A percentile compares a stretch with the other conserved stretches of the same genome.
phyloP scores from a whole-genome alignment of 2,329 filamentous ascomycete genomes.

The Gliomastix tumulicola region DNA sequence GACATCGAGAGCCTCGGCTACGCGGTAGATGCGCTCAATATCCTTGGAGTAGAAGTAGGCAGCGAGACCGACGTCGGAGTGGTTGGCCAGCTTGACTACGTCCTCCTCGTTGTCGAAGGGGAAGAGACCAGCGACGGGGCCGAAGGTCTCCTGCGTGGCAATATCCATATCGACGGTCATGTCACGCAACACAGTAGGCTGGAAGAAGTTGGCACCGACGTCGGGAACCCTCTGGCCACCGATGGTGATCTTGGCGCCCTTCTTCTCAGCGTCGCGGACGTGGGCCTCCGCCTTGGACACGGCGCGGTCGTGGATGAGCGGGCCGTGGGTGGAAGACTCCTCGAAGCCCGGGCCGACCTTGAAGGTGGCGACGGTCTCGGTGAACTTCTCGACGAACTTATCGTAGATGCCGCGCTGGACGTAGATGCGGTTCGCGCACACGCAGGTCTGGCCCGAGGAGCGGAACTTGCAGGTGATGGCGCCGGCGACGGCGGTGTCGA shows the following conservation, averaged over 20 bases:
- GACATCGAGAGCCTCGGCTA: conserved; percentile 67
- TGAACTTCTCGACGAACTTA: conserved; percentile 60
- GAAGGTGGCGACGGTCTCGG: conserved; percentile 66
- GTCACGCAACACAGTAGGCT: conserved; percentile 80
- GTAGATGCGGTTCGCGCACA: conserved; percentile 80
- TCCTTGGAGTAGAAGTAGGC: conserved; percentile 85
- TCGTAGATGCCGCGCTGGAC: conserved; percentile 75
- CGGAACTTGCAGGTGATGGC: conserved; percentile 89
- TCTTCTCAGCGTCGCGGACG: conserved; percentile 69
- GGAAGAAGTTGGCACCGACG: conserved; percentile 79
- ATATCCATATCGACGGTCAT: conserved; percentile 84
- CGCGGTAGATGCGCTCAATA: conserved; percentile 49
- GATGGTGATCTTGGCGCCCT: conserved; percentile 68
- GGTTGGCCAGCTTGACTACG: conserved; percentile 77
- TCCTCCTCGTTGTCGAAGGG: conserved; percentile 84
- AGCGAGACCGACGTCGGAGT: conserved; percentile 77
- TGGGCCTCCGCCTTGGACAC: conserved; percentile 73
- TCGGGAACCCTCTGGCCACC: conserved; percentile 70
- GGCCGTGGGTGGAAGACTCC: conserved; percentile 67
- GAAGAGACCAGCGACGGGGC: conserved; percentile 86
- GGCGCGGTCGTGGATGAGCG: conserved; percentile 79
- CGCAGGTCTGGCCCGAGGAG: conserved; percentile 90
- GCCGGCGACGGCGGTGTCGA: conserved; percentile 76
- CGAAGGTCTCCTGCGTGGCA: conserved; percentile 87
- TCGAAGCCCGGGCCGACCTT: conserved; percentile 70